A percentile compares a stretch with the other conserved stretches of the same genome.
Conservation (phyloP, 352 stramenopile genomes). For the Phytophthora pinifolia region DNA sequence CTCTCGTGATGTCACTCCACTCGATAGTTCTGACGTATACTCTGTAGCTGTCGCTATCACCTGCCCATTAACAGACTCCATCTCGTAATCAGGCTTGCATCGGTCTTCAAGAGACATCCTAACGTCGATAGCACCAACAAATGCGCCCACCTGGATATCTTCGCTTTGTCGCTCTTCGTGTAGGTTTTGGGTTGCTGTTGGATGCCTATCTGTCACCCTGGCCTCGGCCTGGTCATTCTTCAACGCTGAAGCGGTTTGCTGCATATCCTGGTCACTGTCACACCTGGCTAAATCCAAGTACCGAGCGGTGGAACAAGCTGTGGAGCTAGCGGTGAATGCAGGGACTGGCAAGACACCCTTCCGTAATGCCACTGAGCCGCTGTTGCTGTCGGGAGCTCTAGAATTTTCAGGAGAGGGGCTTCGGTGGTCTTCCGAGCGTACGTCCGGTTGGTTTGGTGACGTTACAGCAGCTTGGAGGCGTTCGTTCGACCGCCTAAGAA, state of each 20-base stretch:
- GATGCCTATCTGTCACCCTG: neutral
- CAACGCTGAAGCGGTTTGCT: slow-evolving; percentile 1
- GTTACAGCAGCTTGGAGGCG: slow-evolving; percentile 46
- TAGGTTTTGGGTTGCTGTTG: neutral
- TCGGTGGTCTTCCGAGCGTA: neutral
- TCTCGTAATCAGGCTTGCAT: neutral
- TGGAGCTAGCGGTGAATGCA: neutral
- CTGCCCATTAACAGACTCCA: neutral
- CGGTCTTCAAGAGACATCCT: neutral
- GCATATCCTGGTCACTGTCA: slow-evolving; percentile 23
- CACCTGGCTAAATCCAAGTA: slow-evolving; percentile 25
- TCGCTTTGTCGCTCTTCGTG: neutral
- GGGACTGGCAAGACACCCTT: neutral
- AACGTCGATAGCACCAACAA: neutral
- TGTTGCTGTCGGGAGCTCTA: neutral
- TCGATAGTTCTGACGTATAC: neutral
- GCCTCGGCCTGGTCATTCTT: neutral
- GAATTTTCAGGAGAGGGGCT: neutral
- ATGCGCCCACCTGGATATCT: neutral
- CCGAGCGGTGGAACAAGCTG: slow-evolving; percentile 8
- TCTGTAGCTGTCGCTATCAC: neutral
- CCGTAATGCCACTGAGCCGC: neutral
- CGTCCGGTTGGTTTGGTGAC: slow-evolving; percentile 10
- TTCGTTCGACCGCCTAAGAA: slow-evolving; percentile 64
- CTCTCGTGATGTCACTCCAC: neutral